These are phyloP conservation scores for Trametes gibbosa DNA, from an alignment of 768 basidiomycete species.

Conservation along the genomic window DNA sequence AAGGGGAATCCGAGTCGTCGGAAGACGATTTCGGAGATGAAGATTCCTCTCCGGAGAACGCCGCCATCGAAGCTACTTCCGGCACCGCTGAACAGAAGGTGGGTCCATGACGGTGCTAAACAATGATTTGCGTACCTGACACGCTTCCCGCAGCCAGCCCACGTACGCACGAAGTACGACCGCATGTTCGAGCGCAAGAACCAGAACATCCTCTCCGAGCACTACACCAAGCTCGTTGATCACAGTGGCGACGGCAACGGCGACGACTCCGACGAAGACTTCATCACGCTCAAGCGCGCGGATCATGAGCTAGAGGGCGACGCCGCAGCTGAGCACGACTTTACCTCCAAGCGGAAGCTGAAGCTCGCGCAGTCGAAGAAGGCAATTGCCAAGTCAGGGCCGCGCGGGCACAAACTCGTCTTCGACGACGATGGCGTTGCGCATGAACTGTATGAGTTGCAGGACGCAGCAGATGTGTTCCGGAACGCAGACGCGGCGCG, in stretches of 20 bases:
- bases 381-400: slow-evolving; percentile 58
- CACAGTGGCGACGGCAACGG: slow-evolving; percentile 49
- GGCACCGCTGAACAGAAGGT: slow-evolving; percentile 42
- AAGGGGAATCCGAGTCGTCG: slow-evolving; percentile 24
- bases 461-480: slow-evolving; percentile 66
- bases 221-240: slow-evolving; percentile 86
- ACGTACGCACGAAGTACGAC: slow-evolving; percentile 90
- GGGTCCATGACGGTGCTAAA: slow-evolving; percentile 2
- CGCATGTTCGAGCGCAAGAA: slow-evolving; percentile 98
- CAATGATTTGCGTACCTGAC: background rate
- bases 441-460: slow-evolving; percentile 82
- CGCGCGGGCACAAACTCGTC: slow-evolving; percentile 67
- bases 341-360: slow-evolving; percentile 85
- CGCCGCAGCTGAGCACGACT: slow-evolving; percentile 36
- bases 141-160: slow-evolving; percentile 27
- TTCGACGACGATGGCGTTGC: slow-evolving; percentile 88
- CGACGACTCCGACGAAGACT: slow-evolving; percentile 64
- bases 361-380: slow-evolving; percentile 75
- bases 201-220: slow-evolving; percentile 85
- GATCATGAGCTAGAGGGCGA: slow-evolving; percentile 66
- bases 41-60: slow-evolving; percentile 11
- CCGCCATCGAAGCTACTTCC: background rate
- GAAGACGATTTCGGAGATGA: slow-evolving; percentile 29
- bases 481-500: slow-evolving; percentile 58
- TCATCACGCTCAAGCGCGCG: slow-evolving; percentile 90